A percentile compares a stretch with the other conserved stretches of the same genome.
Evolutionary conservation across 768 basidiomycete species (phyloP).

Genomic region (Serpula lacrymans): DNA sequence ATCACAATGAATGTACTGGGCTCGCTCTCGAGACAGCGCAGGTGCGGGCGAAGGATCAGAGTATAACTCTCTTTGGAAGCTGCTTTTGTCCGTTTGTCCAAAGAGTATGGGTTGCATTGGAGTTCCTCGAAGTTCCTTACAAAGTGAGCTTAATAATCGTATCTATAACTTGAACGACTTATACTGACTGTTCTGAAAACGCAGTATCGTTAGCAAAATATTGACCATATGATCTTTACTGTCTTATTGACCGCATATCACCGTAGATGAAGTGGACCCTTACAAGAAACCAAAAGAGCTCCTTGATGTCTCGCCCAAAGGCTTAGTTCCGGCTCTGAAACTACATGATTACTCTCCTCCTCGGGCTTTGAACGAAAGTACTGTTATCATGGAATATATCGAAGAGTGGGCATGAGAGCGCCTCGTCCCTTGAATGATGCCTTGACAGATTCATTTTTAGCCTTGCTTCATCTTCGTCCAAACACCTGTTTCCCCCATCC

Average conservation of each 20-base stretch:
- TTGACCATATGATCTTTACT: background rate
- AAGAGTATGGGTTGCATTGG: conserved; percentile 73
- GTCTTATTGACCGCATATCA: background rate
- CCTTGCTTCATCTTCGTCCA: conserved; percentile 45
- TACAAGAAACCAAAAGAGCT: conserved; percentile 80
- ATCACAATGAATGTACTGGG: conserved; percentile 43
- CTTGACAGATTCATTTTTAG: conserved; percentile 28
- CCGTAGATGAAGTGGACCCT: conserved; percentile 72
- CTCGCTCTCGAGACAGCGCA: conserved; percentile 55
- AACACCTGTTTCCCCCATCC: conserved; percentile 52
- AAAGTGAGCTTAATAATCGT: conserved; percentile 39
- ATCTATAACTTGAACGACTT: background rate
- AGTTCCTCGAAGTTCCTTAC: conserved; percentile 69
- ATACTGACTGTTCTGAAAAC: background rate
- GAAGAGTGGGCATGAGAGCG: too few species aligned
- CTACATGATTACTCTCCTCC: conserved; percentile 53
- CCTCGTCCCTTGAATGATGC: conserved; percentile 1
- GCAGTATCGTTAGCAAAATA: conserved; percentile 37
- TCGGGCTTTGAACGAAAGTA: conserved; percentile 72
- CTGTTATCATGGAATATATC: conserved; percentile 73
- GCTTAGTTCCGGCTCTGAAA: conserved; percentile 70
- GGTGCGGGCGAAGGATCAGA: conserved; percentile 41
- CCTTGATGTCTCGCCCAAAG: conserved; percentile 78
- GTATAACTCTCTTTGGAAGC: conserved; percentile 65
- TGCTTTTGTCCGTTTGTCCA: conserved; percentile 86